phyloP scores from a whole-genome alignment of 768 basidiomycete genomes.

The Tephrocybe sp. region DNA sequence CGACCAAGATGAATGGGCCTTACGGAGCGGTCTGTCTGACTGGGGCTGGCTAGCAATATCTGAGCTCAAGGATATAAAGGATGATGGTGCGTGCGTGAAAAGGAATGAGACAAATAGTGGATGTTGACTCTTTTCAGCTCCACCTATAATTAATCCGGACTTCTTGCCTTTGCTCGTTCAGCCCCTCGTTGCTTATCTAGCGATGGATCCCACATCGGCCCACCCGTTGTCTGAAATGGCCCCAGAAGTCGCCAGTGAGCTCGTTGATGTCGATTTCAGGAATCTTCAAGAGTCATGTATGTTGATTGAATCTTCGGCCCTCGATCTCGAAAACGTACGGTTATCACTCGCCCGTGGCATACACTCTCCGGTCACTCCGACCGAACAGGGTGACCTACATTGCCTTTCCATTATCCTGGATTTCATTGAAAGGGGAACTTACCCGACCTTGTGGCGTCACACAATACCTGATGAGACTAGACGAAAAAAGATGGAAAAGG shows the following conservation, averaged over 20 bases:
- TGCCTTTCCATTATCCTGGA: slow-evolving; percentile 65
- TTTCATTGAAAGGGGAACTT: slow-evolving; percentile 74
- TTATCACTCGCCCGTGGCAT: slow-evolving; percentile 68
- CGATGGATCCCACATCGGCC: slow-evolving; percentile 43
- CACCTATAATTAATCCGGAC: slow-evolving; percentile 60
- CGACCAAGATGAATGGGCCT: slow-evolving; percentile 58
- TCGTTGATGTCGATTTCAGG: slow-evolving; percentile 69
- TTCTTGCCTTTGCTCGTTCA: slow-evolving; percentile 63
- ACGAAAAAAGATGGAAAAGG: slow-evolving; percentile 60
- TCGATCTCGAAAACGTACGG: slow-evolving; percentile 79
- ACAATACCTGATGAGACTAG: slow-evolving; percentile 48
- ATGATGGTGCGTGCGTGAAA: slow-evolving; percentile 52
- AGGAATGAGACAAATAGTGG: neutral
- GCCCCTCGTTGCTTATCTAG: slow-evolving; percentile 59
- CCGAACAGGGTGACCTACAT: slow-evolving; percentile 53
- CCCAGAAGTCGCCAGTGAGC: slow-evolving; percentile 39
- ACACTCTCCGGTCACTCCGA: slow-evolving; percentile 56
- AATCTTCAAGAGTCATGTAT: slow-evolving; percentile 73
- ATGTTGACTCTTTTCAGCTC: slow-evolving; percentile 33
- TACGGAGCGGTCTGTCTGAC: slow-evolving; percentile 62
- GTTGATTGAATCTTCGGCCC: slow-evolving; percentile 71
- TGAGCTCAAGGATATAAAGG: slow-evolving; percentile 70
- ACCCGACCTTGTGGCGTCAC: slow-evolving; percentile 64
- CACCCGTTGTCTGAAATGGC: slow-evolving; percentile 38
- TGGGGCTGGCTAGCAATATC: slow-evolving; percentile 82